Evolutionary conservation across 2,329 filamentous ascomycete species (phyloP), one percentile per base, ranked within the genome.

Genomic region (Aspergillus sp.): DNA sequence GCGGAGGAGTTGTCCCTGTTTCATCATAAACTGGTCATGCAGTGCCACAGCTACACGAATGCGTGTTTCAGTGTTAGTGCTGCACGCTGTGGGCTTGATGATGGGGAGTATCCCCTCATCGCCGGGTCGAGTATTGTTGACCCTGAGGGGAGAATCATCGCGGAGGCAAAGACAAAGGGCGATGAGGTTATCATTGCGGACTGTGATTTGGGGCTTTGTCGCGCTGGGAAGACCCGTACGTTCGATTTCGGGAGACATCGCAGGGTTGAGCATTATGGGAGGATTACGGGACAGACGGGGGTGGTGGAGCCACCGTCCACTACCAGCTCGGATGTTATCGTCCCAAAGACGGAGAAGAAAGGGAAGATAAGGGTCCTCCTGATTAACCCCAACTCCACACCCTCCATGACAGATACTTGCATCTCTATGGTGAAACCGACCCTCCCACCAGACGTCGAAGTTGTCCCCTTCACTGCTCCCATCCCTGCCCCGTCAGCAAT

Each of bases 31-130:
- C 71, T 85, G 19, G 79, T 81, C 8, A 81, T 83, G 76, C 81
- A 84, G 67, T 76, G 78, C 1, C 82, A 84, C 52, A 81, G 78
- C 61, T 85, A 85, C 65, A 82, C 82, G 68, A 84, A 85, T 65
- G 78, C 79, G 7, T 82, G 80, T 58, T 85, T 82, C 65, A 80
- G 78, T 17, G 78, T 85, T 58, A 78, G 77, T 43, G 76, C 80
- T 2, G 82, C 80, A 12, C 80, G 83, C 57, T 82, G 80, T 38
- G 83, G 83, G 4, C 62, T 79, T 5, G 83, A 85, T 64, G 82
- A 85, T 66, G 80, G 80, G n/a, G 77, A 79, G 61, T 80, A 76
- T 62, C 76, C 80, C 55, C 71, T 85, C 57, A 82, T 85, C 52
- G 81, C 72, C 6, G 81, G 81, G 5, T 81, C 78, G 57, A 75